Evolutionary conservation across 148 eudicot species (phyloP), one percentile per base, ranked within the genome.

Genomic region (Vaccinium vitisidaea): DNA sequence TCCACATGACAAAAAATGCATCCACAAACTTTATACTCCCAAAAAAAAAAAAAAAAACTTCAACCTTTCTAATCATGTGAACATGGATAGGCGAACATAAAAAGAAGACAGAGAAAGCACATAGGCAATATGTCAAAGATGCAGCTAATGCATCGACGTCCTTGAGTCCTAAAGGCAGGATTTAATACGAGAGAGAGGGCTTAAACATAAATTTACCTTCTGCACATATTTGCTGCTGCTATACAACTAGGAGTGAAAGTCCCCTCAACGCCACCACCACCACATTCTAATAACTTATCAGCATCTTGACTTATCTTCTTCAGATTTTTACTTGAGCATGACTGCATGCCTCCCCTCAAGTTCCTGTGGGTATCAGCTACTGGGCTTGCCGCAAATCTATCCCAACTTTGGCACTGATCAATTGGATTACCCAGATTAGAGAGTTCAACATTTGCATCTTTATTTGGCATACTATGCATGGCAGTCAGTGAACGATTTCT

Each of bases 261-360:
- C 53, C 90, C 84, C 65, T 89, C 91, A 69, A 85, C 76, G 82
- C 89, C 86, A 81, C 88, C 84, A 25, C 85, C 88, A 79, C 82
- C 83, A 25, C 85, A 87, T n/a, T 79, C 83, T 86, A 86, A 83
- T 63, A 87, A 84, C 85, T 85, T 86, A 53, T 87, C 88, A 27
- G 79, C 48, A 61, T 56, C 83, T 84, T 89, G 89, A 80, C 78
- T 75, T 18, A 86, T 63, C 52, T 81, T 83, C 81, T 82, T 88
- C 18, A 67, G 46, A 52, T 77, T 81, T 79, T 59, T 83, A 65
- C 30, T 23, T 25, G 81, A 55, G 84, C 67, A 71, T 79, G 71
- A 48, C 83, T 85, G 82, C 11, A 82, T 43, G 67, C 43, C 83
- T 82, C 87, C 87, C 79, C 82, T 36, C 15, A 86, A 49, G 15